Percentiles rank a stretch among this genome's conserved stretches.
phyloP scores from a whole-genome alignment of 2,329 filamentous ascomycete species.

The Didymella arachidicola region DNA sequence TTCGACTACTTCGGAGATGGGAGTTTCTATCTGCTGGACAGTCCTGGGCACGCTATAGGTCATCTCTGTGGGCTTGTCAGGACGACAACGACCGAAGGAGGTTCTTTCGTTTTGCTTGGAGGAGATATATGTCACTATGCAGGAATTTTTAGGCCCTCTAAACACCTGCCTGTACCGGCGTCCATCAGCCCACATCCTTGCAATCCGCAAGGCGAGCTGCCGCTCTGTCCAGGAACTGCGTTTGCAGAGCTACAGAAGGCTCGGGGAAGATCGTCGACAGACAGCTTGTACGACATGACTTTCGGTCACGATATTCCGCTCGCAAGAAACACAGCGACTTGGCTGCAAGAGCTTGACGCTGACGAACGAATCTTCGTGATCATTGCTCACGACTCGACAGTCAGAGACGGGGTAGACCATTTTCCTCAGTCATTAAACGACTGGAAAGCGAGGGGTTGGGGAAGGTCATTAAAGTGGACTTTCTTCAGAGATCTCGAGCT shows the following conservation, averaged over 20 bases:
- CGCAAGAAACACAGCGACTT: slow-evolving; percentile 30
- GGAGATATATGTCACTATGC: slow-evolving; percentile 40
- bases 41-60: slow-evolving; percentile 61
- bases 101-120: slow-evolving; percentile 40
- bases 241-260: slow-evolving; percentile 30
- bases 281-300: slow-evolving; percentile 29
- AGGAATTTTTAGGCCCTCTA: slow-evolving; percentile 37
- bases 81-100: slow-evolving; percentile 32
- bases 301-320: slow-evolving; percentile 30
- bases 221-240: slow-evolving; percentile 29
- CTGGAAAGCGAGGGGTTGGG: slow-evolving; percentile 39
- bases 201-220: slow-evolving; percentile 9
- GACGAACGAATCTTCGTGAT: slow-evolving; percentile 37
- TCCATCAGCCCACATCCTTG: slow-evolving; percentile 31
- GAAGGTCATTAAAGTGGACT: slow-evolving; percentile 33
- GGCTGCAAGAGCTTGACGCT: slow-evolving; percentile 35
- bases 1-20: slow-evolving; percentile 65
- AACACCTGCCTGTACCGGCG: slow-evolving; percentile 30
- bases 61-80: slow-evolving; percentile 61
- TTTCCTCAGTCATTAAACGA: slow-evolving; percentile 36
- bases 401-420: slow-evolving; percentile 34
- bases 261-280: slow-evolving; percentile 17
- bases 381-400: slow-evolving; percentile 39
- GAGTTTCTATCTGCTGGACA: slow-evolving; percentile 63
- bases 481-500: slow-evolving; percentile 36